Evolutionary conservation across 2,329 filamentous ascomycete genomes (phyloP).

Genomic region (Fusarium sp.): DNA sequence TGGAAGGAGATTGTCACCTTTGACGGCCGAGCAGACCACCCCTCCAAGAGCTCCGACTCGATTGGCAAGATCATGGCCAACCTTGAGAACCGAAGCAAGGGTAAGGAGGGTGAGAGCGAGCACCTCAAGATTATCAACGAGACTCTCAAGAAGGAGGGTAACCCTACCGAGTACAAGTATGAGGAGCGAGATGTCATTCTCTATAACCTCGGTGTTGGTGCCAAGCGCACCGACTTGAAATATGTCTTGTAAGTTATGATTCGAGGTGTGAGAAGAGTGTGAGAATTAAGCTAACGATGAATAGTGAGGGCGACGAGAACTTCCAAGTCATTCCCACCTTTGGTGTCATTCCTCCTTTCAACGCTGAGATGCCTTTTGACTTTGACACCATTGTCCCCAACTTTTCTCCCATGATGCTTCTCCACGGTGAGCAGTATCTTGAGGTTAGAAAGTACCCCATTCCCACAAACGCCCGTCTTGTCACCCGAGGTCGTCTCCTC

Average conservation of each 20-base stretch:
- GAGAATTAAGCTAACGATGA: conserved; percentile 2
- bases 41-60: conserved; percentile 80
- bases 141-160: conserved; percentile 77
- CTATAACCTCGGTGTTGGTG: conserved; percentile 95
- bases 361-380: conserved; percentile 82
- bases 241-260: conserved; percentile 76
- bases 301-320: conserved; percentile 82
- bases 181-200: conserved; percentile 90
- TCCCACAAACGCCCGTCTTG: conserved; percentile 82
- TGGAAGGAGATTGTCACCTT: conserved; percentile 89
- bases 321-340: conserved; percentile 97
- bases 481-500: conserved; percentile 83
- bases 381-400: conserved; percentile 89
- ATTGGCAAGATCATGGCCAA: conserved; percentile 84
- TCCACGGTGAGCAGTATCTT: conserved; percentile 98
- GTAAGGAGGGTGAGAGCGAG: conserved; percentile 68
- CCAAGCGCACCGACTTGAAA: conserved; percentile 87
- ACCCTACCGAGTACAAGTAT: conserved; percentile 82
- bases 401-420: conserved; percentile 98
- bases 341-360: conserved; percentile 95
- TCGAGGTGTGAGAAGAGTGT: neutral
- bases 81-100: conserved; percentile 79
- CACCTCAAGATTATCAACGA: conserved; percentile 81
- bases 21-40: conserved; percentile 88
- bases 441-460: conserved; percentile 94